Base-by-base conservation (phyloP, 225 moss, liverwort and hornwort species). In the Neckera pumila region DNA sequence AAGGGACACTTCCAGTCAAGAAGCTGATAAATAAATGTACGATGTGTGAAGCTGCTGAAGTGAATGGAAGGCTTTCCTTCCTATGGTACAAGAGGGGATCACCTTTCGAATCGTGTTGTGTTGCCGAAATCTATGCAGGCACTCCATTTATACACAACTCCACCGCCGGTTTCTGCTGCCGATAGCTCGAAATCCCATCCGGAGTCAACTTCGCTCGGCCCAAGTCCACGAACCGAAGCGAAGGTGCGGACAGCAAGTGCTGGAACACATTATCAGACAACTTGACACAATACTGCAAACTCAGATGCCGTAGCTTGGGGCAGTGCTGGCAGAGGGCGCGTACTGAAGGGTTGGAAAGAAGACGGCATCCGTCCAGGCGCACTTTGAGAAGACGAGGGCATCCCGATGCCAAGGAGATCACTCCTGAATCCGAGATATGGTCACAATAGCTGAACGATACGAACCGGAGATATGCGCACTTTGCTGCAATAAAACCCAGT, bases 231-330 rank as follows among this genome's bases (percentile, higher is more conserved):
- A 92, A 93, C 38, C 95, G 93, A 89, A 96, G 90, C 61, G 96
- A 95, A 23, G 90, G 90, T 26, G 95, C 93, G 23, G 86, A 89
- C 9, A 95, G 89, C 87, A 96, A 91, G 90, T 96, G 96, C 90
- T 96, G 96, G 63, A 96, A 96, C 77, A 94, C 96, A 88, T 94
- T 91, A 75, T 96, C 96, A 17, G 96, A 96, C 79, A 96, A 73
- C 92, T 94, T 96, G 69, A 92, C 90, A 81, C 94, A 94, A 54
- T 94, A 88, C 54, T 94, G 93, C 92, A 96, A 90, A 85, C 96
- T 96, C 80, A 96, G 85, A 82, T 96, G 93, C 66, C 95, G 92
- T 80, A 96, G 89, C 87, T 92, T 94, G 34, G 91, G 93, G 88
- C 93, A 91, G 56, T 88, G 74, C 65, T 95, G 95, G 71, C 95